Conservation (phyloP, 148 eudicot genomes). For the Oxyria digyna region DNA sequence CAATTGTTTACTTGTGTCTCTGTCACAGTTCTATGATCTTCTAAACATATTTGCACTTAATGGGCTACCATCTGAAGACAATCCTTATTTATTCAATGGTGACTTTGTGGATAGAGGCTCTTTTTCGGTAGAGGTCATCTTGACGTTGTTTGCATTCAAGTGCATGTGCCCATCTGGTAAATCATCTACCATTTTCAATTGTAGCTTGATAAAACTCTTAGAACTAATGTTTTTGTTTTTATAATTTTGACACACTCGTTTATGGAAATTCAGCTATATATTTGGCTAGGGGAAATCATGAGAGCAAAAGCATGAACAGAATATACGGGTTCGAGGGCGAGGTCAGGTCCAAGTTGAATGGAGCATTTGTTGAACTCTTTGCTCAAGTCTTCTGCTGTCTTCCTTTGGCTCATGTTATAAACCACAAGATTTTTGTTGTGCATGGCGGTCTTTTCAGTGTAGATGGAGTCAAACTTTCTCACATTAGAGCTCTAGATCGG, state of each 20-base stretch:
- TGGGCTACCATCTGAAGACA: constrained; percentile 91
- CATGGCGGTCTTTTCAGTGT: constrained; percentile 98
- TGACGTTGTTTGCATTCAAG: constrained; percentile 89
- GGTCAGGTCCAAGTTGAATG: constrained; percentile 88
- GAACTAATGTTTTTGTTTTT: background rate
- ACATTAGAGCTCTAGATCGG: constrained; percentile 80
- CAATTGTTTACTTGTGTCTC: constrained; percentile 3
- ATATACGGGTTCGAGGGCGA: constrained; percentile 98
- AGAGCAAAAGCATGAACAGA: constrained; percentile 98
- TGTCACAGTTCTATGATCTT: constrained; percentile 86
- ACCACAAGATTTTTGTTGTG: constrained; percentile 71
- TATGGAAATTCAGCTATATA: constrained; percentile 54
- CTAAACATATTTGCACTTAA: constrained; percentile 89
- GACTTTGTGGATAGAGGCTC: constrained; percentile 98
- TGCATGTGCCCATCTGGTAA: constrained; percentile 95
- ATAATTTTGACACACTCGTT: constrained; percentile 7
- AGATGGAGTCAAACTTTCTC: constrained; percentile 93
- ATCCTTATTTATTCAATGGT: constrained; percentile 92
- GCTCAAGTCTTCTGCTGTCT: constrained; percentile 96
- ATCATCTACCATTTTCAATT: background rate
- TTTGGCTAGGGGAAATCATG: constrained; percentile 90
- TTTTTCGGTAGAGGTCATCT: constrained; percentile 86
- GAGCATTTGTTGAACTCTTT: constrained; percentile 88
- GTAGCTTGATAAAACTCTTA: background rate
- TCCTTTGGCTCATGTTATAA: constrained; percentile 93